Evolutionary conservation across 2,329 filamentous ascomycete genomes (phyloP).

Genomic region (Ophiostoma triangulosporum): DNA sequence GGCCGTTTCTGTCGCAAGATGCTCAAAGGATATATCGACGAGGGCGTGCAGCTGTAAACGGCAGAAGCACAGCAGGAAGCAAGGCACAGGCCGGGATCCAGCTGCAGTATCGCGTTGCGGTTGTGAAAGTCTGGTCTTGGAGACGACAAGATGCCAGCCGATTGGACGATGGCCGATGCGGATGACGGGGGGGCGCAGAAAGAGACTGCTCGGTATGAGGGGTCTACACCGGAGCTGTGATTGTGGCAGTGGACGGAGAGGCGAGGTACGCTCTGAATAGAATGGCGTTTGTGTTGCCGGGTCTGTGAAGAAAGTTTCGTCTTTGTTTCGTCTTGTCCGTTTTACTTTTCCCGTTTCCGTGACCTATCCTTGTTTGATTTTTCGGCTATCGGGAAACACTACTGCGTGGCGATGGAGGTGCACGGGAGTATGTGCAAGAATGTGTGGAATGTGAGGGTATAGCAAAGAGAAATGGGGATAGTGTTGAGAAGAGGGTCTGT

Average conservation of each 20-base stretch:
- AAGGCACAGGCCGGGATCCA: not conserved
- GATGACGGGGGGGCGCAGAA: not conserved
- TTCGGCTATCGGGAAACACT: not conserved
- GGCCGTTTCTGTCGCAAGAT: not conserved
- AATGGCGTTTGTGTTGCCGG: not conserved
- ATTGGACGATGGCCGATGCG: not conserved
- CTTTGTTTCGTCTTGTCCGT: not conserved
- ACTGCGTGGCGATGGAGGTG: not conserved
- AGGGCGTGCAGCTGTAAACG: not conserved
- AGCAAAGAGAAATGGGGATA: not conserved
- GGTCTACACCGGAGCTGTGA: not conserved
- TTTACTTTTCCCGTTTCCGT: not conserved
- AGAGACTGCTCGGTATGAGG: not conserved
- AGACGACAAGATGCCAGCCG: not conserved
- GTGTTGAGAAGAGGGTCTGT: no score
- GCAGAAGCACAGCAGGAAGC: not conserved
- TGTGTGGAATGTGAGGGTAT: not conserved
- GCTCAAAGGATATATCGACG: not conserved
- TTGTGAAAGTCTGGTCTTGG: not conserved
- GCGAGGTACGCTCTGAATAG: not conserved
- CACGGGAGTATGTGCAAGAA: not conserved
- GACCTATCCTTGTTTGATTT: not conserved
- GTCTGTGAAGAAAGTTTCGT: not conserved
- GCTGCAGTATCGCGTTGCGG: not conserved
- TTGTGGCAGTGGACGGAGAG: not conserved